These are phyloP conservation scores for Ajuga chamaepitys DNA, from an alignment of 257 asterid species.

Conservation along the genomic window DNA sequence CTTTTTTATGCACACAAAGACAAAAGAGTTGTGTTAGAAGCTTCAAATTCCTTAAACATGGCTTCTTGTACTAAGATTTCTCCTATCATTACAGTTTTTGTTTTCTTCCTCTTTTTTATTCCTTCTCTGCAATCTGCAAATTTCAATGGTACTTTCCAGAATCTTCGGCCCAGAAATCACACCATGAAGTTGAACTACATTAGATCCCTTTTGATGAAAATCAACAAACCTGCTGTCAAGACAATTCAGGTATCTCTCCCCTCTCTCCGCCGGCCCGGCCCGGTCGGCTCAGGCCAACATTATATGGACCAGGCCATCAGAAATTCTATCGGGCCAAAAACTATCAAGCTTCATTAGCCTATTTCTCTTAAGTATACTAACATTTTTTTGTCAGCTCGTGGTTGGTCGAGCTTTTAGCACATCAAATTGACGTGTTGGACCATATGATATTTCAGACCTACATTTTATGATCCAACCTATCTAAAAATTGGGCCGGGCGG, in stretches of 20 bases:
- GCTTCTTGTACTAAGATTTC: constrained; percentile 33
- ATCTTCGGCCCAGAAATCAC: constrained; percentile 38
- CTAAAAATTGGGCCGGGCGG: too few relatives aligned
- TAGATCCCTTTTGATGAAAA: constrained; percentile 52
- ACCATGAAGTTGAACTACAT: constrained; percentile 35
- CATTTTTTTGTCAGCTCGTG: too few relatives aligned
- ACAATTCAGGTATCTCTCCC: constrained; percentile 50
- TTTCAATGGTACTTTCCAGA: constrained; percentile 33
- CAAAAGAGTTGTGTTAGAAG: constrained; percentile 25
- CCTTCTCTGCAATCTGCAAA: constrained; percentile 26
- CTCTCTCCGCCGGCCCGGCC: too few relatives aligned
- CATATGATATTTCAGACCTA: too few relatives aligned
- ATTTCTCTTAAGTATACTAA: too few relatives aligned
- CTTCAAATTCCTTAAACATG: constrained; percentile 35
- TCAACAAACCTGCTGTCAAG: constrained; percentile 69
- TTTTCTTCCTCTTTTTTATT: constrained; percentile 49
- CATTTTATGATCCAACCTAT: too few relatives aligned
- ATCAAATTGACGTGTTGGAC: too few relatives aligned
- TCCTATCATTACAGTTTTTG: constrained; percentile 59
- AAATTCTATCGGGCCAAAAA: too few relatives aligned
- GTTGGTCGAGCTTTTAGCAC: too few relatives aligned
- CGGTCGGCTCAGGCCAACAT: too few relatives aligned
- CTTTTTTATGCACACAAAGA: constrained; percentile 31
- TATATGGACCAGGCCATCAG: too few relatives aligned
- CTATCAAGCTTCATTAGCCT: too few relatives aligned